Percentiles rank a stretch among this genome's conserved stretches.
Conservation (phyloP, 768 basidiomycete genomes). For the Boletus tomentosulus region DNA sequence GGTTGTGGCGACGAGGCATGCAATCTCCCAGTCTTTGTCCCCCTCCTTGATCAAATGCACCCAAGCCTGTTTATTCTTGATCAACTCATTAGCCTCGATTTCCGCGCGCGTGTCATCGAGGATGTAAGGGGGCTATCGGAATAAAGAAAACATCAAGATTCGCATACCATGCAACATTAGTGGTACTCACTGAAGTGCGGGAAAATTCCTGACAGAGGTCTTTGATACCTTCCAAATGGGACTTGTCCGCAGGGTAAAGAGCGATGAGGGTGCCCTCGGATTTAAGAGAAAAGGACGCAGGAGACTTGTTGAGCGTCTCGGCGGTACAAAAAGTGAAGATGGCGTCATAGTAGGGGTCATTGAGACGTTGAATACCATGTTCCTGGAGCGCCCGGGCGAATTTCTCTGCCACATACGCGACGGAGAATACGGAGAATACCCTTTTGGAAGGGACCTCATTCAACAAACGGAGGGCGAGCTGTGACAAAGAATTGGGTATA, state of each 20-base stretch:
- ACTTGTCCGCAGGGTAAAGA: slow-evolving; percentile 32
- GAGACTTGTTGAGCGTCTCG: slow-evolving; percentile 32
- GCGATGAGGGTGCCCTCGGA: slow-evolving; percentile 18
- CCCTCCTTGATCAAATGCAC: slow-evolving; percentile 45
- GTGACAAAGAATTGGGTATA: slow-evolving; percentile 38
- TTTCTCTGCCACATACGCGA: slow-evolving; percentile 38
- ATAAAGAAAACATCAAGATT: neutral
- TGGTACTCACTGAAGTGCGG: slow-evolving; percentile 46
- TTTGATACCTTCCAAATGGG: slow-evolving; percentile 37
- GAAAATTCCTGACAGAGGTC: slow-evolving; percentile 55
- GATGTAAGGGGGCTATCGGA: slow-evolving; percentile 51
- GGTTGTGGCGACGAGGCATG: slow-evolving; percentile 67
- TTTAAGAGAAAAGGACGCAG: neutral
- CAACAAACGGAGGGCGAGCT: slow-evolving; percentile 40
- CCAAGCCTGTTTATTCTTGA: slow-evolving; percentile 51
- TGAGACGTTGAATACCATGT: slow-evolving; percentile 22
- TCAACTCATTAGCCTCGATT: slow-evolving; percentile 48
- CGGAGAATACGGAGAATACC: slow-evolving; percentile 65
- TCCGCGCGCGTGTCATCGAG: slow-evolving; percentile 41
- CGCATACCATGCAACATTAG: neutral
- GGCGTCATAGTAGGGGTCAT: slow-evolving; percentile 58
- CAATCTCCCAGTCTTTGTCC: slow-evolving; percentile 36
- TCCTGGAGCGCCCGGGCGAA: slow-evolving; percentile 42
- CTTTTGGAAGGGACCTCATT: slow-evolving; percentile 35
- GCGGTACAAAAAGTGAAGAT: slow-evolving; percentile 53